Conservation (phyloP, 306 rosid genomes). For the Bauhinia variegata region DNA sequence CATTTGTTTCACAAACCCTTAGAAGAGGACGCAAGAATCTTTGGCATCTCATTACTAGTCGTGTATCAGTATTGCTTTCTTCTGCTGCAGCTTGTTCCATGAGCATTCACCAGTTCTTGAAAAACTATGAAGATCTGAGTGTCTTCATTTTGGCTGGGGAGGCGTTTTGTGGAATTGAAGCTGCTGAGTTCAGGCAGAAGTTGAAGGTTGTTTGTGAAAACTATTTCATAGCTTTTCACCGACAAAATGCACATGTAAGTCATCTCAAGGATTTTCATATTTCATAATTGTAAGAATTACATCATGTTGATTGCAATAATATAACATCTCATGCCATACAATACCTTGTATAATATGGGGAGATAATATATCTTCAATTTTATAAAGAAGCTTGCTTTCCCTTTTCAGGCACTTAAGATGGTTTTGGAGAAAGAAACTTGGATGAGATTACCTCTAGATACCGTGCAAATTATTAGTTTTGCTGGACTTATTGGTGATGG, state of each 20-base stretch:
- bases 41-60: slow-evolving; percentile 95
- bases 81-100: slow-evolving; percentile 80
- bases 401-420: slow-evolving; percentile 87
- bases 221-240: slow-evolving; percentile 87
- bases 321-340: background rate
- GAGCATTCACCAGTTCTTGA: slow-evolving; percentile 95
- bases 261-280: slow-evolving; percentile 37
- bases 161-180: slow-evolving; percentile 96
- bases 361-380: slow-evolving; percentile 15
- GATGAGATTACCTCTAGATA: slow-evolving; percentile 77
- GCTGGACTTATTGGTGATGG: slow-evolving; percentile 99
- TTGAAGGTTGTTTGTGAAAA: slow-evolving; percentile 91
- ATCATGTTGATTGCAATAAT: slow-evolving; percentile 30
- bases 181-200: slow-evolving; percentile 95
- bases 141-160: slow-evolving; percentile 94
- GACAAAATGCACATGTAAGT: slow-evolving; percentile 92
- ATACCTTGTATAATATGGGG: slow-evolving; percentile 26
- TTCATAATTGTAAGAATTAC: slow-evolving; percentile 27
- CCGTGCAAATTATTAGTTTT: slow-evolving; percentile 80
- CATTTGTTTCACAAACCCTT: slow-evolving; percentile 86
- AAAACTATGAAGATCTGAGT: slow-evolving; percentile 88
- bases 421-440: slow-evolving; percentile 93
- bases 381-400: slow-evolving; percentile 27
- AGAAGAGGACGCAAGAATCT: slow-evolving; percentile 90
- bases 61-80: slow-evolving; percentile 92